phyloP scores from a whole-genome alignment of 129 eudicot species.

The Saussurea involucrata region DNA sequence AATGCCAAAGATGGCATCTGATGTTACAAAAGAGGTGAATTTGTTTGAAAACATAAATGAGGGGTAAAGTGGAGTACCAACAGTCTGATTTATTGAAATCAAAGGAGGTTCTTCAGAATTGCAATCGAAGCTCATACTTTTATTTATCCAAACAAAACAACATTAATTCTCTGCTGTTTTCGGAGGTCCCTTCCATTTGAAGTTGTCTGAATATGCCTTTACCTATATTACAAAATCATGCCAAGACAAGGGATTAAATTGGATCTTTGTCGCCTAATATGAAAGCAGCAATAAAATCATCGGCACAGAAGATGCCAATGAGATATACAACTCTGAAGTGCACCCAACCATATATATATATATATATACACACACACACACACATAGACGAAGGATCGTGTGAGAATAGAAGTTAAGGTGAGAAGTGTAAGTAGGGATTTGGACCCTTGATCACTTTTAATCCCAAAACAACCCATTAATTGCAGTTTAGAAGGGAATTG shows the following conservation, averaged over 20 bases:
- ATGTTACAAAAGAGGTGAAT: background rate
- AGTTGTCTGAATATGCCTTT: constrained; percentile 94
- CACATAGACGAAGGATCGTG: no score
- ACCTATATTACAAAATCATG: constrained; percentile 42
- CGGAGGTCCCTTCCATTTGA: constrained; percentile 97
- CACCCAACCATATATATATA: background rate
- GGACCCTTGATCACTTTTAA: no score
- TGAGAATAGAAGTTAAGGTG: no score
- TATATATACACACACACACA: no score
- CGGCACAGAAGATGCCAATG: background rate
- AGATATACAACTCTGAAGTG: background rate
- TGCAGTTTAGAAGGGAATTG: no score
- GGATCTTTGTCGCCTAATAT: background rate
- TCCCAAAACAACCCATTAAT: no score
- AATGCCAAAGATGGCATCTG: background rate
- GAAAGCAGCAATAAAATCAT: background rate
- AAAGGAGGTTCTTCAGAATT: background rate
- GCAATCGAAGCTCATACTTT: background rate
- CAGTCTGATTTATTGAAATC: constrained; percentile 27
- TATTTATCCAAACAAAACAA: background rate
- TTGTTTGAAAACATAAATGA: background rate
- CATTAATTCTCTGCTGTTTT: constrained; percentile 30
- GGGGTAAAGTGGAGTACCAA: constrained; percentile 5
- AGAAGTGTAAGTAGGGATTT: no score
- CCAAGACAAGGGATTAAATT: background rate